These are phyloP conservation scores for Solidago caesia DNA, from an alignment of 129 eudicot genomes.

Conservation along the genomic window DNA sequence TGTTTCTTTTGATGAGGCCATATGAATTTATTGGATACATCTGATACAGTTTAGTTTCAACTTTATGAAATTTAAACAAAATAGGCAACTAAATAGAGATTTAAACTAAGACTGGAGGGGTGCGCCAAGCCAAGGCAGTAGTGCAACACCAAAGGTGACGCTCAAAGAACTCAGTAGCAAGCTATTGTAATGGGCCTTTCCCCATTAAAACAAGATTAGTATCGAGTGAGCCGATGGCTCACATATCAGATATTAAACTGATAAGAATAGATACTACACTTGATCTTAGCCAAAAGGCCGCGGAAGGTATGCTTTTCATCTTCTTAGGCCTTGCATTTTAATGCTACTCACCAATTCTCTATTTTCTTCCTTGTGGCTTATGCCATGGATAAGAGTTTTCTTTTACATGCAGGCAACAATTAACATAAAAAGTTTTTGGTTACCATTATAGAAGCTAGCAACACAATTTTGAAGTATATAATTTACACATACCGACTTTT, in stretches of 20 bases:
- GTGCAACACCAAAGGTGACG: background rate
- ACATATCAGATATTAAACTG: conserved; percentile 16
- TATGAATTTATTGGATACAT: too few species aligned
- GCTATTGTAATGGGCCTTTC: background rate
- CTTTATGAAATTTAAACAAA: too few species aligned
- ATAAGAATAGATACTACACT: conserved; percentile 83
- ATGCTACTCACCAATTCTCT: background rate
- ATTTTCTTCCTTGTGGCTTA: background rate
- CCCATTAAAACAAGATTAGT: background rate
- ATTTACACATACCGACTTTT: background rate
- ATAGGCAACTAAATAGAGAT: too few species aligned
- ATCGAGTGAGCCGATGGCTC: too few species aligned
- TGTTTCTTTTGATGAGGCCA: too few species aligned
- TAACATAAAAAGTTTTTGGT: background rate
- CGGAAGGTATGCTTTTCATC: conserved; percentile 53
- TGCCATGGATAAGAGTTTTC: too few species aligned
- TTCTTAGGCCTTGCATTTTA: background rate
- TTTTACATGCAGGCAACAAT: background rate
- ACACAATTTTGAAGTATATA: background rate
- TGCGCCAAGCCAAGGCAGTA: background rate
- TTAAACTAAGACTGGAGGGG: background rate
- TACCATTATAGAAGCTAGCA: background rate
- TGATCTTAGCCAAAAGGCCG: conserved; percentile 90
- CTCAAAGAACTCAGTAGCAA: background rate
- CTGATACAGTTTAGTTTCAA: background rate